These are phyloP conservation scores for Hypoxylon cercidicola DNA, from an alignment of 495 filamentous ascomycete genomes.

Conservation along the genomic window DNA sequence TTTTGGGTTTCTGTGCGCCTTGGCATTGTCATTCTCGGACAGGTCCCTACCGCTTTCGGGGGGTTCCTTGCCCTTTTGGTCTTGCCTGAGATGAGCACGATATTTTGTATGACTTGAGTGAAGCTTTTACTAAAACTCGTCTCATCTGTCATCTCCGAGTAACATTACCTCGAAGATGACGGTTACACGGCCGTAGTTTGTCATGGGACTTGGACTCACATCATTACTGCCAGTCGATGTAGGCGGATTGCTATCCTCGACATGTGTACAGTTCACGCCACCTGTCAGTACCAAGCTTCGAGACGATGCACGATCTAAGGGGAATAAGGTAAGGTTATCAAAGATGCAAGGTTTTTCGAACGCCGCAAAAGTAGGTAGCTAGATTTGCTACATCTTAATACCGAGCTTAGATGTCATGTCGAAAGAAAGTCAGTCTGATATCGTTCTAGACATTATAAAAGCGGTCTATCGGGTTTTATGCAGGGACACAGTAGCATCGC, in stretches of 20 bases:
- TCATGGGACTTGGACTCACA: conserved; percentile 26
- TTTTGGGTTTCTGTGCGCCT: conserved; percentile 37
- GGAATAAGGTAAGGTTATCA: not conserved
- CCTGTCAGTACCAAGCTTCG: conserved; percentile 7
- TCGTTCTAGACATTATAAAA: conserved; percentile 7
- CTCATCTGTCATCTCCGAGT: conserved; percentile 42
- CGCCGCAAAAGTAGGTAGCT: not conserved
- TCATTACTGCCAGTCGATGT: conserved; percentile 8
- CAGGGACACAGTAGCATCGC: conserved; percentile 15
- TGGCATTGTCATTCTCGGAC: conserved; percentile 42
- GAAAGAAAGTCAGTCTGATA: not conserved
- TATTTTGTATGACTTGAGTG: conserved; percentile 33
- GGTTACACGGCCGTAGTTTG: conserved; percentile 26
- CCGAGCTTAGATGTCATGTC: not conserved
- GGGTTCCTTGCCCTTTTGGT: conserved; percentile 31
- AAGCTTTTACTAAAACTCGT: conserved; percentile 31
- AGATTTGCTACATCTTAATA: not conserved
- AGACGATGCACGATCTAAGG: conserved; percentile 1
- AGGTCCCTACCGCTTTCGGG: conserved; percentile 37
- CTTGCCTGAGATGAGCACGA: conserved; percentile 34
- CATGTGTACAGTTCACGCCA: conserved; percentile 12
- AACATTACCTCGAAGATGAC: conserved; percentile 35
- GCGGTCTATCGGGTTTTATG: conserved; percentile 20
- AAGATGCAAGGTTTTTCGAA: not conserved
- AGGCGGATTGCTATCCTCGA: not conserved